Evolutionary conservation across 768 basidiomycete genomes (phyloP).

Genomic region (Lentinula edodes): DNA sequence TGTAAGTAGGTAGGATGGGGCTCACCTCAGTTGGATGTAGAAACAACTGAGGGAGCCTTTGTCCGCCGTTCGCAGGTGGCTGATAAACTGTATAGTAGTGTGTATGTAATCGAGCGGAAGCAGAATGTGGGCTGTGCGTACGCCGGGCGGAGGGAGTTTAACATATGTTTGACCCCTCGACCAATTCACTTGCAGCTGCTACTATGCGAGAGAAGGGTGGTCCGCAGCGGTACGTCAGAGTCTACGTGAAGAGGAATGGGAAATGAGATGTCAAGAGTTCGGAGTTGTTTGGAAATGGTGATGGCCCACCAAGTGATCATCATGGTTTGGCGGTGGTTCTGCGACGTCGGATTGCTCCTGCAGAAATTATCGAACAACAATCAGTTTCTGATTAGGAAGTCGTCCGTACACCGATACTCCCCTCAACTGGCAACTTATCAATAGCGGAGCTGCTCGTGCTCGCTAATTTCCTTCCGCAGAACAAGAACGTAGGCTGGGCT

Average conservation of each 20-base stretch:
- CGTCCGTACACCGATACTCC: not conserved
- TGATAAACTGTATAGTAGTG: too few relatives aligned
- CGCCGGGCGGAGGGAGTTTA: too few relatives aligned
- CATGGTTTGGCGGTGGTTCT: not conserved
- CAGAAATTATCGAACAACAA: not conserved
- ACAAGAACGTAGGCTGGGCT: not conserved
- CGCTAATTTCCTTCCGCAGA: not conserved
- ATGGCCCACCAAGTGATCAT: slow-evolving; percentile 5
- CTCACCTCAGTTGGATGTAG: too few relatives aligned
- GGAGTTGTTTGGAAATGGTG: too few relatives aligned
- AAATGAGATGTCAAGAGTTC: not conserved
- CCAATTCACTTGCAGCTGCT: slow-evolving; percentile 12
- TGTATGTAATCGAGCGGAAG: too few relatives aligned
- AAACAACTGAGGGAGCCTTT: too few relatives aligned
- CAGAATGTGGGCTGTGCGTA: too few relatives aligned
- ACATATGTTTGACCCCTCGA: slow-evolving; percentile 10
- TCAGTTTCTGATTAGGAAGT: too few relatives aligned
- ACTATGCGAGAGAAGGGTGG: slow-evolving; percentile 10
- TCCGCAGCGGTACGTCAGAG: slow-evolving; percentile 15
- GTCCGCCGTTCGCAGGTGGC: too few relatives aligned
- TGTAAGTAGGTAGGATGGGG: too few relatives aligned
- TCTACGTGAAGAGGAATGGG: slow-evolving; percentile 9
- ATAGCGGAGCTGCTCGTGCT: not conserved
- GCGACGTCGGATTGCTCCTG: not conserved
- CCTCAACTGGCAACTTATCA: too few relatives aligned